Percentiles rank a stretch among this genome's conserved stretches.
Evolutionary conservation across 768 basidiomycete genomes (phyloP).

Genomic region (Hericium rajendrae): DNA sequence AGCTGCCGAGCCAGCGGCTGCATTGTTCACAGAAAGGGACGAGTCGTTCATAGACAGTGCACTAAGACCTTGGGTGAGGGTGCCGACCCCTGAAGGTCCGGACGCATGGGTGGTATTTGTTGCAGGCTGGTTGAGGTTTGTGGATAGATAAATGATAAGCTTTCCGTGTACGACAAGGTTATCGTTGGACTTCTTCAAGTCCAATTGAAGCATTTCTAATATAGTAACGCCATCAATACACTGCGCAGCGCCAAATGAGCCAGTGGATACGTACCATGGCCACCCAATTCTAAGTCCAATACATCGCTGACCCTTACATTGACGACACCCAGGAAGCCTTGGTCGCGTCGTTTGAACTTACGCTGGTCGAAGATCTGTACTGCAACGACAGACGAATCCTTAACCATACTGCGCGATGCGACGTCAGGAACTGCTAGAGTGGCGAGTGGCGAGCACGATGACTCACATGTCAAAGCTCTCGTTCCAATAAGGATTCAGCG

Average conservation of each 20-base stretch:
- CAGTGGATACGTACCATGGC: conserved; percentile 62
- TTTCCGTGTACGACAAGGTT: conserved; percentile 97
- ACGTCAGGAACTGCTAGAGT: conserved; percentile 5
- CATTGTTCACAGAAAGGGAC: conserved; percentile 46
- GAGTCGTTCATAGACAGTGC: conserved; percentile 55
- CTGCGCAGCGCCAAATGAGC: not conserved
- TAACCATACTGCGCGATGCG: conserved; percentile 59
- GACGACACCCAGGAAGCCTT: conserved; percentile 96
- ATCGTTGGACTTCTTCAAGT: conserved; percentile 98
- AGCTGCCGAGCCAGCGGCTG: conserved; percentile 22
- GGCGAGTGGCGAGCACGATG: not conserved
- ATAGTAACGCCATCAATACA: not conserved
- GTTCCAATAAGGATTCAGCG: conserved; percentile 93
- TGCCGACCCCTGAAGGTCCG: conserved; percentile 37
- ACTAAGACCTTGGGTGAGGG: conserved; percentile 38
- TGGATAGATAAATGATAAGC: conserved; percentile 92
- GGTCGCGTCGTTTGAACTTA: conserved; percentile 97
- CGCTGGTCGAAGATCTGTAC: conserved; percentile 99
- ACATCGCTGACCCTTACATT: conserved; percentile 89
- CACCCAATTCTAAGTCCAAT: conserved; percentile 84
- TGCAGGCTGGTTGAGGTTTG: conserved; percentile 79
- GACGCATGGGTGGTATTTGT: conserved; percentile 76
- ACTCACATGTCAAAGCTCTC: conserved; percentile 95
- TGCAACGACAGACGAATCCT: conserved; percentile 94
- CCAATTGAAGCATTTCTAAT: conserved; percentile 86